Evolutionary conservation across 2,329 filamentous ascomycete species (phyloP).

Genomic region (Aspergillus sp.): DNA sequence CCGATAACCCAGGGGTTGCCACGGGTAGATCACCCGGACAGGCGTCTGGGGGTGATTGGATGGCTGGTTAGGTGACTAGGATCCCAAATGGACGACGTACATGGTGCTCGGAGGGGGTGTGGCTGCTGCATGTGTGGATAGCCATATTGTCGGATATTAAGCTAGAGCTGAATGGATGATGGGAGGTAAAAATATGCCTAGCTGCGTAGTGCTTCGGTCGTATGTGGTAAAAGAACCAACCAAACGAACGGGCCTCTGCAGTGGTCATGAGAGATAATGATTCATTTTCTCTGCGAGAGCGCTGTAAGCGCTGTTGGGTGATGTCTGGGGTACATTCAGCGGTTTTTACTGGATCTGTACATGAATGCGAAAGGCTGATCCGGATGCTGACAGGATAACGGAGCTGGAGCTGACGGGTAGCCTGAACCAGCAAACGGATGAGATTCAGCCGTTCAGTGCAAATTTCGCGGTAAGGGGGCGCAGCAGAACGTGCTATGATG

Average conservation of each 20-base stretch:
- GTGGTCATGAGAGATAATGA: not conserved
- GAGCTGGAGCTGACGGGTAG: not conserved
- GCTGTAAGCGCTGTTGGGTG: not conserved
- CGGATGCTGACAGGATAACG: slow-evolving; percentile 3
- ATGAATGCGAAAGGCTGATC: not conserved
- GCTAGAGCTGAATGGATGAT: not conserved
- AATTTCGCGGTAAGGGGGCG: not conserved
- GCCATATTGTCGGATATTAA: too few species aligned
- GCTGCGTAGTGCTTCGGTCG: not conserved
- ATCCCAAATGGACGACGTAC: slow-evolving; percentile 2
- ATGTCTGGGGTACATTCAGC: not conserved
- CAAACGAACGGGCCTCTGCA: not conserved
- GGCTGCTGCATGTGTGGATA: too few species aligned
- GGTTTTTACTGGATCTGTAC: not conserved
- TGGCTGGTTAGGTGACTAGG: not conserved
- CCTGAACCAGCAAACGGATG: not conserved
- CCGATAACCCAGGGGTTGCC: not conserved
- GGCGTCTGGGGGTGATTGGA: not conserved
- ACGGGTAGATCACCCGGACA: slow-evolving; percentile 6
- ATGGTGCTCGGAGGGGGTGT: not conserved
- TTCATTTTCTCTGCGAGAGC: not conserved
- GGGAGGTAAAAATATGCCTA: not conserved
- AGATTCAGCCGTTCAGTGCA: not conserved
- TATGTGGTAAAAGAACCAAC: not conserved
- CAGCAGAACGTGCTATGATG: not conserved